Base-by-base conservation (phyloP, 768 basidiomycete genomes). In the Serendipita indica region DNA sequence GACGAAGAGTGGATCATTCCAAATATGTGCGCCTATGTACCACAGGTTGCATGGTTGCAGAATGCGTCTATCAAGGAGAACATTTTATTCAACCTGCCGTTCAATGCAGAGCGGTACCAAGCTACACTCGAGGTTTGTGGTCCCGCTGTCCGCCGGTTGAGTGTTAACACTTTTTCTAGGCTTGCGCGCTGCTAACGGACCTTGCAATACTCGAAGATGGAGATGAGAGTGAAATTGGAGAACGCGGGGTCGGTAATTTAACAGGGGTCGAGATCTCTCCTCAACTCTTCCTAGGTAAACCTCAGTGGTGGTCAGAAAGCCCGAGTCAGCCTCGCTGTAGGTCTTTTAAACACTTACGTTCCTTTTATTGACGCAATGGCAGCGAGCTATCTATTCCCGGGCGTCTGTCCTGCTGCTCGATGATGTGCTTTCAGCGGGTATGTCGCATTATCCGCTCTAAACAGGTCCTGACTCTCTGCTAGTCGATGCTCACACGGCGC, bases 401-500 rank as follows among this genome's bases (percentile, higher is more conserved):
- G 89, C 90, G 2, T 86, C 84, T 0, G 72, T 84, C 18, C 72
- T 97, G 2, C 71, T 94, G 30, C 72, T 97, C 33, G 93, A 96
- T 62, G 93, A 96, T 63, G 89, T 90, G 57, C 67, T 79, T 58
- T 77, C 73, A 20, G 74, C 74, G 14, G 74, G 75, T 70, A 63
- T 62, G 65, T 65, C 60, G 0, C 35, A 57, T 30, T 30, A 34
- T 56, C 33, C 16, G 22, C 1, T 2, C 28, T n/a, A 12, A 12
- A 6, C 3, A 13, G 16, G 7, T 62, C 62, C 67, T n/a, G 59
- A 69, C 27, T 65, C 63, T 49, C 70, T 69, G 6, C 13, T 41
- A 77, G 92, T 96, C 46, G 92, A 97, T 65, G 89, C 81, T 1
- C 82, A 84, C 63, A 91, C 89, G 0, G 86, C 90, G 0, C 80